A percentile compares a stretch with the other conserved stretches of the same genome.
Conservation (phyloP, 2,329 filamentous ascomycete genomes). For the Tolypocladium album region DNA sequence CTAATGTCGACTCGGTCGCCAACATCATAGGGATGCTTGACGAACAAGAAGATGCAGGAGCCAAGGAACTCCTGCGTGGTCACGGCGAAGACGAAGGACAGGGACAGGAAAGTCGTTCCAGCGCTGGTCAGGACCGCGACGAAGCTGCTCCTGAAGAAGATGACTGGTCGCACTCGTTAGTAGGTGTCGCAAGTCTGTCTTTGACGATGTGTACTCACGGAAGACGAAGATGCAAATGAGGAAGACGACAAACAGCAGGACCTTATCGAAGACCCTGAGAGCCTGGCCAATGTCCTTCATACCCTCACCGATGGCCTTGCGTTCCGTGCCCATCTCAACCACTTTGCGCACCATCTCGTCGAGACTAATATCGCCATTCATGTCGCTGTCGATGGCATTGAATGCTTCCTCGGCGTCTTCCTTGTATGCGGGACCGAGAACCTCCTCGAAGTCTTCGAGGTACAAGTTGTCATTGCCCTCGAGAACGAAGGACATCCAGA, state of each 20-base stretch:
- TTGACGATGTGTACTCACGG: constrained; percentile 32
- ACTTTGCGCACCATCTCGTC: constrained; percentile 92
- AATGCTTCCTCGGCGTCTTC: constrained; percentile 83
- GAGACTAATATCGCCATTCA: constrained; percentile 87
- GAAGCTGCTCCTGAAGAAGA: constrained; percentile 81
- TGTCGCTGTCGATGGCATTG: constrained; percentile 67
- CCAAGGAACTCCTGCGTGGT: constrained; percentile 94
- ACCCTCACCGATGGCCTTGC: constrained; percentile 81
- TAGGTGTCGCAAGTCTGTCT: background rate
- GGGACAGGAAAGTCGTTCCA: constrained; percentile 80
- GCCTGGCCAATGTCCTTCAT: constrained; percentile 98
- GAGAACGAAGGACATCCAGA: constrained; percentile 97
- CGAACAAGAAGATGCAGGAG: constrained; percentile 96
- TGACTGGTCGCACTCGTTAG: constrained; percentile 36
- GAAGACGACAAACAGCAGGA: constrained; percentile 72
- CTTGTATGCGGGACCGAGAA: constrained; percentile 65
- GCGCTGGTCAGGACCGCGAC: constrained; percentile 79
- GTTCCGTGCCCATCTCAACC: constrained; percentile 70
- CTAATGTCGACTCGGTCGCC: constrained; percentile 84
- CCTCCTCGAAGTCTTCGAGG: constrained; percentile 74
- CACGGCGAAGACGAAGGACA: constrained; percentile 93
- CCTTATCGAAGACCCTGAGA: constrained; percentile 78
- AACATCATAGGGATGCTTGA: constrained; percentile 96
- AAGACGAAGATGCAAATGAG: constrained; percentile 78
- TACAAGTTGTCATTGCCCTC: constrained; percentile 76